Percentiles rank a stretch among this genome's conserved stretches.
phyloP scores from a whole-genome alignment of 805 yeast genomes.

The Komagataella kurtzmanii region DNA sequence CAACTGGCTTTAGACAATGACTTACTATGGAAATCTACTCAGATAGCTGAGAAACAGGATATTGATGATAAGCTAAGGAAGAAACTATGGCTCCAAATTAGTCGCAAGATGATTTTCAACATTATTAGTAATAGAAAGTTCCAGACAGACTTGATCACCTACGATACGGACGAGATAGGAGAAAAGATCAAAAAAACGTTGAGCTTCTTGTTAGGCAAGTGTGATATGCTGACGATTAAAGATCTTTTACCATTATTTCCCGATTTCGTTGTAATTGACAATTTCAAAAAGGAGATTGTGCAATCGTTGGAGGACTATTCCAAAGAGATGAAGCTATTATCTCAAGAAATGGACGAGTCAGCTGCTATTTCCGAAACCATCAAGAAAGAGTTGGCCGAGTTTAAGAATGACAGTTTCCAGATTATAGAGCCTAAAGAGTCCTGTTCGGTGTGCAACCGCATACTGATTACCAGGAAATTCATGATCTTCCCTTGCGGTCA shows the following conservation, averaged over 20 bases:
- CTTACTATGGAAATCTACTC: constrained; percentile 42
- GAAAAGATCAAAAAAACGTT: constrained; percentile 16
- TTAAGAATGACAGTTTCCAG: constrained; percentile 38
- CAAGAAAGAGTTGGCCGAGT: constrained; percentile 39
- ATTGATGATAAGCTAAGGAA: constrained; percentile 39
- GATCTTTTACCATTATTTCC: constrained; percentile 81
- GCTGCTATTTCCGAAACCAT: constrained; percentile 45
- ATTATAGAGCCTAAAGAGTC: constrained; percentile 75
- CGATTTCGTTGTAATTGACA: constrained; percentile 67
- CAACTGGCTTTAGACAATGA: constrained; percentile 53
- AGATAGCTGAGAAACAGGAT: constrained; percentile 40
- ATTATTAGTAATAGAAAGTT: constrained; percentile 15
- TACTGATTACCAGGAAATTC: constrained; percentile 62
- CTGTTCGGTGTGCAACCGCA: constrained; percentile 58
- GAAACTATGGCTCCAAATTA: constrained; percentile 60
- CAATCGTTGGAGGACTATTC: constrained; percentile 68
- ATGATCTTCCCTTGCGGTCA: constrained; percentile 84
- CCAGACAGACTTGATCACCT: constrained; percentile 8
- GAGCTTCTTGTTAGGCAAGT: constrained; percentile 25
- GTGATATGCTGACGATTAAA: constrained; percentile 49
- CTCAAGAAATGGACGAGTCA: constrained; percentile 67
- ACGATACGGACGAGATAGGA: constrained; percentile 6
- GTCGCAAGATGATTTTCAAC: constrained; percentile 30
- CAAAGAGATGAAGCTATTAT: constrained; percentile 44
- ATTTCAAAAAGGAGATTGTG: constrained; percentile 74